Conservation (phyloP, 2,329 filamentous ascomycete species). For the Davidsoniella virescens region DNA sequence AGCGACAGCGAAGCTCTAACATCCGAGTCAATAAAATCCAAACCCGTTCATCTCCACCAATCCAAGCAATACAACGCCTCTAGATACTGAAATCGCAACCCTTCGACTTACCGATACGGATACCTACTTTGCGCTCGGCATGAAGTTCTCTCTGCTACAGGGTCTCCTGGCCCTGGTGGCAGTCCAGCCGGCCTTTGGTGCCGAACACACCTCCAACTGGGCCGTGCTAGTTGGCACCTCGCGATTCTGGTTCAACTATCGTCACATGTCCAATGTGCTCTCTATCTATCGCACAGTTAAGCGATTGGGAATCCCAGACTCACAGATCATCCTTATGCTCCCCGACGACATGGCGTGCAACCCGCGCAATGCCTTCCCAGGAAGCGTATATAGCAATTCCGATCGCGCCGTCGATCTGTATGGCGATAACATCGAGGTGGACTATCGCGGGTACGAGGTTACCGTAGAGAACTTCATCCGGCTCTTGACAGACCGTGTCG, state of each 20-base stretch:
- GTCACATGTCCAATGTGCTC: conserved; percentile 91
- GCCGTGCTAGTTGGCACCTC: conserved; percentile 97
- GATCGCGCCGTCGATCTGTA: conserved; percentile 92
- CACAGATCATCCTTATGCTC: conserved; percentile 99
- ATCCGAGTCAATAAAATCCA: too few species aligned
- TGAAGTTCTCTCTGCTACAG: conserved; percentile 29
- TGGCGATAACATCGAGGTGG: conserved; percentile 96
- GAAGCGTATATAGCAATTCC: conserved; percentile 96
- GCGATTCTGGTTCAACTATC: conserved; percentile 99
- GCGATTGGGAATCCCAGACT: conserved; percentile 91
- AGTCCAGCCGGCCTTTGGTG: conserved; percentile 25
- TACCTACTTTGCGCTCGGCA: not conserved
- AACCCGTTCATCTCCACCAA: too few species aligned
- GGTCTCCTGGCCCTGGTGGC: conserved; percentile 31
- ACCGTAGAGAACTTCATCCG: conserved; percentile 98
- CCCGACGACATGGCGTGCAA: conserved; percentile 99
- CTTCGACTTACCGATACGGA: too few species aligned
- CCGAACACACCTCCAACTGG: conserved; percentile 95
- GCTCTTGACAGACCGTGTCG: conserved; percentile 81
- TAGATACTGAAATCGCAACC: too few species aligned
- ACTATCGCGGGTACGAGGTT: conserved; percentile 95
- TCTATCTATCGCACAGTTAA: conserved; percentile 97
- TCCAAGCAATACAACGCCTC: too few species aligned
- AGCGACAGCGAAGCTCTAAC: too few species aligned
- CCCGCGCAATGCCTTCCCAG: conserved; percentile 91